phyloP scores from a whole-genome alignment of 768 basidiomycete species.

The Hebeloma cylindrosporum region DNA sequence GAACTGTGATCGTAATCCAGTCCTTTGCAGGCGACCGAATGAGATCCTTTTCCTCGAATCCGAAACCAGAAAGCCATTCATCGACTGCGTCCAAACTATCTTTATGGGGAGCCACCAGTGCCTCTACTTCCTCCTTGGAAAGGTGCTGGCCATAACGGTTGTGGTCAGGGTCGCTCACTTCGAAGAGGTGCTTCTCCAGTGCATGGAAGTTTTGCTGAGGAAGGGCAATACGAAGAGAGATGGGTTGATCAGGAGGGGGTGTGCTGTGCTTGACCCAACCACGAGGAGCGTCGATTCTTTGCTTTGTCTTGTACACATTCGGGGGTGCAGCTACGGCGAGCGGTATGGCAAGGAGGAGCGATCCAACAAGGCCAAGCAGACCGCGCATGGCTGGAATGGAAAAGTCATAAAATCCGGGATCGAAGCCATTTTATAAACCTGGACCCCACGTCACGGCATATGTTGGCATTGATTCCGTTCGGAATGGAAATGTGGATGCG shows the following conservation, averaged over 20 bases:
- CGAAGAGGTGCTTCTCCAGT: conserved; percentile 52
- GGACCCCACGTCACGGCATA: conserved; percentile 10
- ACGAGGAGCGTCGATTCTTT: conserved; percentile 36
- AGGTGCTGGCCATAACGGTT: conserved; percentile 55
- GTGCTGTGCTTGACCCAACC: conserved; percentile 45
- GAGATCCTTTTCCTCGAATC: conserved; percentile 47
- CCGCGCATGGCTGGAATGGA: conserved; percentile 14
- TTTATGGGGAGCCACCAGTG: conserved; percentile 55
- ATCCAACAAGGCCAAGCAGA: conserved; percentile 16
- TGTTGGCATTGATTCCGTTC: too few species aligned
- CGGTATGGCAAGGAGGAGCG: conserved; percentile 19
- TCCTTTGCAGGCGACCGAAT: conserved; percentile 64
- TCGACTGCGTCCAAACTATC: conserved; percentile 54
- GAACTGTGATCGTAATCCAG: conserved; percentile 62
- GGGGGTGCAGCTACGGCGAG: conserved; percentile 23
- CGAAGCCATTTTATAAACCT: conserved; percentile 6
- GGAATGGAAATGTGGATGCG: too few species aligned
- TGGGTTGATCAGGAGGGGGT: conserved; percentile 44
- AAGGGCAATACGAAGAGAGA: conserved; percentile 59
- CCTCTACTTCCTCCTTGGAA: conserved; percentile 65
- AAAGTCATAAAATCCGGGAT: not conserved
- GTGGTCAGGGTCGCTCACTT: conserved; percentile 59
- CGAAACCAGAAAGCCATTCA: conserved; percentile 61
- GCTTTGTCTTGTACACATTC: conserved; percentile 41
- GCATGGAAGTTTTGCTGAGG: conserved; percentile 49